phyloP scores from a whole-genome alignment of 257 asterid genomes.

The Thymus quinquecostatus region DNA sequence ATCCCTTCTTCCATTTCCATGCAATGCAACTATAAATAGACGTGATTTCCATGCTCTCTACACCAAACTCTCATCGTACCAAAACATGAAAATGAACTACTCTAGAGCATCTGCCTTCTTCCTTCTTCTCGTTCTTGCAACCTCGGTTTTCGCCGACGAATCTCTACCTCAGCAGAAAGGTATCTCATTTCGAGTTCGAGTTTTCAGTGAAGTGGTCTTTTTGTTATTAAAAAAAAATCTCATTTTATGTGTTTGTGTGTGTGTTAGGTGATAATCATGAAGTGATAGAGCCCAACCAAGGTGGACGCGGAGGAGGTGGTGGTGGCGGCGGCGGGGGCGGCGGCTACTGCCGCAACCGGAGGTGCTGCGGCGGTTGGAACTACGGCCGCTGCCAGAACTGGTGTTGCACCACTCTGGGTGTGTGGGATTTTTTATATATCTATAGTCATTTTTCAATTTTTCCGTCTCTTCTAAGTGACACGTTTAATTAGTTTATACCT shows the following conservation, averaged over 20 bases:
- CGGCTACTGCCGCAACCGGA: conserved; percentile 7
- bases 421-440: not conserved
- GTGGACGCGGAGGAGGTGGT: conserved; percentile 28
- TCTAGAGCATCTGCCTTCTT: conserved; percentile 26
- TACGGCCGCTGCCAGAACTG: conserved; percentile 7
- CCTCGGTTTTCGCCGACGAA: conserved; percentile 34
- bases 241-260: not conserved
- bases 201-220: not conserved
- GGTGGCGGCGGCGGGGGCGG: conserved; percentile 15
- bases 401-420: conserved; percentile 18
- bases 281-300: conserved; percentile 26
- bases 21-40: conserved; percentile 31
- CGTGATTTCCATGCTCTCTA: not conserved
- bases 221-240: too few species aligned
- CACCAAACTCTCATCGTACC: too few species aligned
- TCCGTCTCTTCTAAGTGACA: too few species aligned
- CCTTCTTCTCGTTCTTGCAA: conserved; percentile 27
- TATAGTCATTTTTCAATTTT: too few species aligned
- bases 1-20: not conserved
- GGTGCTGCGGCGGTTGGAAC: conserved; percentile 30
- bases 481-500: too few species aligned
- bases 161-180: conserved; percentile 20
- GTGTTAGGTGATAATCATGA: conserved; percentile 17
- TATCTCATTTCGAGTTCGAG: not conserved
- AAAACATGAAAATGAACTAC: conserved; percentile 17